phyloP scores from a whole-genome alignment of 2,329 filamentous ascomycete genomes.

The Blastomyces percursus region DNA sequence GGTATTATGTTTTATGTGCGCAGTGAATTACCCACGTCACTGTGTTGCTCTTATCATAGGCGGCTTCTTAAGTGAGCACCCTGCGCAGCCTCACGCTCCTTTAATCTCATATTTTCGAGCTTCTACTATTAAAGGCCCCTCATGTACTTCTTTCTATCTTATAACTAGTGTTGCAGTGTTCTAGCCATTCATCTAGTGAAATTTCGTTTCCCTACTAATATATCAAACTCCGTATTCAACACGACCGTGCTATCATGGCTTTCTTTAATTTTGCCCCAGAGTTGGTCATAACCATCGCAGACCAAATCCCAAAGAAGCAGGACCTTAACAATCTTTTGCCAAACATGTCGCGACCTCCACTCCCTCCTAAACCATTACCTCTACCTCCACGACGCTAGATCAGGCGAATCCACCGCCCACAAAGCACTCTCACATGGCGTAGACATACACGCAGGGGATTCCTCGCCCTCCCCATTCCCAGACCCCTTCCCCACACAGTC shows the following conservation, averaged over 20 bases:
- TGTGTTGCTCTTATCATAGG: background rate
- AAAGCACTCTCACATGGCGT: constrained; percentile 2
- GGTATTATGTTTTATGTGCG: too few species aligned
- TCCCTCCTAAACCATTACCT: constrained; percentile 1
- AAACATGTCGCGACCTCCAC: constrained; percentile 4
- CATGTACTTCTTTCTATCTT: background rate
- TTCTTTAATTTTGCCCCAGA: constrained; percentile 3
- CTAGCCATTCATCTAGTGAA: background rate
- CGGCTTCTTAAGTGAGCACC: background rate
- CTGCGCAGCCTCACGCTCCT: background rate
- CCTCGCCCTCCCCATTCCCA: too few species aligned
- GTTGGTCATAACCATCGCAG: constrained; percentile 4
- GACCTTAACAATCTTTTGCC: constrained; percentile 7
- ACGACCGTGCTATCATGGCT: background rate
- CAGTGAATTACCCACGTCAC: too few species aligned
- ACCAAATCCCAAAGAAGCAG: background rate
- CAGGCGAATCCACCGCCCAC: background rate
- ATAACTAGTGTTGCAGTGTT: background rate
- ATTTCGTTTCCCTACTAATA: background rate
- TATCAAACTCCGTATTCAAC: background rate
- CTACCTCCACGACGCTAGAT: constrained; percentile 1
- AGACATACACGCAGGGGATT: constrained; percentile 1
- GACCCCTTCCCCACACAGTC: background rate
- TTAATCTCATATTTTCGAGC: background rate
- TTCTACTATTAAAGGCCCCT: background rate